Conservation (phyloP, 169 alveolate genomes). For the Eimeria praecox region DNA sequence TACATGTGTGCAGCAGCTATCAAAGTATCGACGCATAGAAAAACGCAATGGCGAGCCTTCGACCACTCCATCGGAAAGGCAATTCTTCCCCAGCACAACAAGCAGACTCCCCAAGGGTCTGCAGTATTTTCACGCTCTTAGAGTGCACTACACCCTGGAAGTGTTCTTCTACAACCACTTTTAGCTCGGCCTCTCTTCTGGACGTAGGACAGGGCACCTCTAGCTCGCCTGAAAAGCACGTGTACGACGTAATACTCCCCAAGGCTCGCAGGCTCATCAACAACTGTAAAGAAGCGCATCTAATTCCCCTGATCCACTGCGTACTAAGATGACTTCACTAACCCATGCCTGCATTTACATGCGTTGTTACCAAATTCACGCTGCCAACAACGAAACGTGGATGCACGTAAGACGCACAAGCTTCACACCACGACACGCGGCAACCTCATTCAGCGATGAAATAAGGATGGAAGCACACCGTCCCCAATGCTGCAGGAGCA, state of each 20-base stretch:
- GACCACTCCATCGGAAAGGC: not conserved
- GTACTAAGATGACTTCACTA: not conserved
- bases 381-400: not conserved
- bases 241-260: not conserved
- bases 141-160: not conserved
- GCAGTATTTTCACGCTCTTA: not conserved
- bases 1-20: not conserved
- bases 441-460: not conserved
- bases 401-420: not conserved
- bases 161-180: not conserved
- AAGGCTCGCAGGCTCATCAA: not conserved
- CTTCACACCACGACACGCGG: not conserved
- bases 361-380: not conserved
- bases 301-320: not conserved
- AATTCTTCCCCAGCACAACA: not conserved
- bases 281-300: not conserved
- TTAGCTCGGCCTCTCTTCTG: not conserved
- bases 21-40: not conserved
- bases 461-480: not conserved
- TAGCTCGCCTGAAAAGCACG: not conserved
- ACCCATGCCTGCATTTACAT: not conserved
- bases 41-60: not conserved
- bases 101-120: not conserved
- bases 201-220: not conserved
- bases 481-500: not conserved